Percentiles rank a stretch among this genome's conserved stretches.
These are phyloP conservation scores for Clarireedia homoeocarpa DNA, from an alignment of 2,329 filamentous ascomycete species.

Conservation along the genomic window DNA sequence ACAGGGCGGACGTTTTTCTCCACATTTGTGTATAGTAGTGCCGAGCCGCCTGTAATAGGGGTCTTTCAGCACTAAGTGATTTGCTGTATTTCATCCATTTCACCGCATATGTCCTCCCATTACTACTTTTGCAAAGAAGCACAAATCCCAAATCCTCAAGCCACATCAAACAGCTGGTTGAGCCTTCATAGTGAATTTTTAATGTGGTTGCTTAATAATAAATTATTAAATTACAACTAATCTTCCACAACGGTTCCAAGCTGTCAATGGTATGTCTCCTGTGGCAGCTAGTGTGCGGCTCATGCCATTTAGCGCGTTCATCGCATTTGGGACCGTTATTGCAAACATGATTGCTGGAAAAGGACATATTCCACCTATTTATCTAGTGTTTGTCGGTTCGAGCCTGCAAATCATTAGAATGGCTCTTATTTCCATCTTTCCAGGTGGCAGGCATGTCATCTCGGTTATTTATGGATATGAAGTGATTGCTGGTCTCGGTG, in stretches of 20 bases:
- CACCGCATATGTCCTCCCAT: too few species aligned
- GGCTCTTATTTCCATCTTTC: background rate
- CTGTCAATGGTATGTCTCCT: background rate
- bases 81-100: too few species aligned
- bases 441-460: background rate
- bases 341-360: background rate
- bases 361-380: background rate
- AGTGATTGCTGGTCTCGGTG: slow-evolving; percentile 34
- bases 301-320: background rate
- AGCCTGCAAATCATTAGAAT: background rate
- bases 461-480: background rate
- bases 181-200: too few species aligned
- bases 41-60: too few species aligned
- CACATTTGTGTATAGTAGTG: too few species aligned
- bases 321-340: background rate
- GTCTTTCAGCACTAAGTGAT: too few species aligned
- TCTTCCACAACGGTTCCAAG: background rate
- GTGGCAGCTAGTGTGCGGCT: background rate
- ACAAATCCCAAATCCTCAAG: too few species aligned
- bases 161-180: too few species aligned
- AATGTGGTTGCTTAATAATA: too few species aligned
- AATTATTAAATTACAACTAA: too few species aligned
- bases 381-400: background rate
- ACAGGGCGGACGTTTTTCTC: too few species aligned
- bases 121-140: too few species aligned